Evolutionary conservation across 306 rosid genomes (phyloP).

Genomic region (Prunus persica): Prunus_persica_NCBIv2 NC_034009.1:2191501-2192000

Average conservation of each 20-base stretch:
- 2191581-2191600: slow-evolving; percentile 79
- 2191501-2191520: neutral
- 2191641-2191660: slow-evolving; percentile 60
- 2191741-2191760: neutral
- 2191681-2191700: slow-evolving; percentile 39
- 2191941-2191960: too few relatives aligned
- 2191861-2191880: neutral
- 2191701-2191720: neutral
- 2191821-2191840: neutral
- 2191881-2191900: too few relatives aligned
- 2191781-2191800: neutral
- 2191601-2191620: slow-evolving; percentile 87
- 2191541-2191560: slow-evolving; percentile 13
- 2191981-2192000: too few relatives aligned
- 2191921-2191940: too few relatives aligned
- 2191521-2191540: slow-evolving; percentile 9
- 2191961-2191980: too few relatives aligned
- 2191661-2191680: slow-evolving; percentile 55
- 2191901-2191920: too few relatives aligned
- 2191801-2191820: neutral
- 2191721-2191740: neutral
- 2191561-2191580: slow-evolving; percentile 80
- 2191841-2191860: neutral
- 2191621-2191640: slow-evolving; percentile 84
- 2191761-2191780: neutral